Conservation (phyloP, 2,329 filamentous ascomycete species). For the Alternaria gaisen region DNA sequence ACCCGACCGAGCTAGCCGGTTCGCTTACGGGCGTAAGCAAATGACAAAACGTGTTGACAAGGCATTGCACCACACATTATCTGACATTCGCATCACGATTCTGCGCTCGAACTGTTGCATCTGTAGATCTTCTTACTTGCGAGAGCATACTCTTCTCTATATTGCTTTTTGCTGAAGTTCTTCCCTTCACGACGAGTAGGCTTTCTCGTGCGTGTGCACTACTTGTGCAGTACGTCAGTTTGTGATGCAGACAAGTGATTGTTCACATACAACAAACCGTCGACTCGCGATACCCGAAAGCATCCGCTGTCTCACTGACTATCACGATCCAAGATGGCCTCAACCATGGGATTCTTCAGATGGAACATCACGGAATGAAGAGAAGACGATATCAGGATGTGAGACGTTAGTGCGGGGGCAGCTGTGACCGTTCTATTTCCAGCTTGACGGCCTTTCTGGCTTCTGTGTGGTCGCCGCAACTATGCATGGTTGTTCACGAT, state of each 20-base stretch:
- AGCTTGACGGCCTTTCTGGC: not conserved
- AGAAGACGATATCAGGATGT: not conserved
- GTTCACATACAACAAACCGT: not conserved
- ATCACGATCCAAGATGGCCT: not conserved
- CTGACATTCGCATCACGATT: too few species aligned
- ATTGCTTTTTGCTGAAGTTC: not conserved
- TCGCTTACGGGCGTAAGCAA: too few species aligned
- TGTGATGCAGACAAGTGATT: not conserved
- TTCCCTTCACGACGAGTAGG: not conserved
- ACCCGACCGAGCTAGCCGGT: too few species aligned
- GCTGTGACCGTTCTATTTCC: not conserved
- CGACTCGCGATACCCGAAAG: not conserved
- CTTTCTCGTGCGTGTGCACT: not conserved
- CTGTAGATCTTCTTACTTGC: too few species aligned
- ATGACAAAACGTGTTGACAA: too few species aligned
- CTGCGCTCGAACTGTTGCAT: too few species aligned
- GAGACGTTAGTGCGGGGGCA: not conserved
- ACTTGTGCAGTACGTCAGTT: not conserved
- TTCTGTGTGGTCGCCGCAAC: not conserved
- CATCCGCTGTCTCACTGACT: not conserved
- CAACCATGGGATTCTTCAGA: not conserved
- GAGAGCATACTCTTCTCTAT: not conserved
- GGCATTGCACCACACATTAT: too few species aligned
- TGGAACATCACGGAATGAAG: not conserved
- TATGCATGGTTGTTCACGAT: not conserved